These are phyloP conservation scores for Pilaira anomala DNA, from an alignment of 192 early-diverging fungal genomes.

Conservation along the genomic window DNA sequence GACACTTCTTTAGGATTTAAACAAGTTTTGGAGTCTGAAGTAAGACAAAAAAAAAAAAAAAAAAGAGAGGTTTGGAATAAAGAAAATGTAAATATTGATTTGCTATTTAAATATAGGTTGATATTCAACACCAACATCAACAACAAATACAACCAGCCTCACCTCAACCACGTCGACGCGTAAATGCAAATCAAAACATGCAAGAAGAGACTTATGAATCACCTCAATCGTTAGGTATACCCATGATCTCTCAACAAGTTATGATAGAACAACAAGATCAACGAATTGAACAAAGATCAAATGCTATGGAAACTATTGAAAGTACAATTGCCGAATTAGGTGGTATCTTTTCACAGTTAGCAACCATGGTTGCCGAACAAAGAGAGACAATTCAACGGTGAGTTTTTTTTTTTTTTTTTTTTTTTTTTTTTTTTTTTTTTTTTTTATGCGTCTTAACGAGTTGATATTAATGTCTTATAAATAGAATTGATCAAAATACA, in stretches of 20 bases:
- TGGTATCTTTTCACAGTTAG: conserved; percentile 83
- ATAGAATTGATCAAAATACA: conserved; percentile 90
- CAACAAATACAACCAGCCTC: conserved; percentile 48
- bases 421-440: no score
- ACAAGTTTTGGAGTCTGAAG: conserved; percentile 86
- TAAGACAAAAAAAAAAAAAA: no score
- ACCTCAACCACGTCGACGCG: conserved; percentile 44
- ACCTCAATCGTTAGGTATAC: conserved; percentile 44
- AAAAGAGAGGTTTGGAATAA: conserved; percentile 60
- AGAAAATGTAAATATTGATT: conserved; percentile 92
- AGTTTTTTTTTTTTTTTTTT: no score
- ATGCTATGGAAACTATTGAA: conserved; percentile 94
- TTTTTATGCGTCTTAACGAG: not conserved
- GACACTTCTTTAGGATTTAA: conserved; percentile 88
- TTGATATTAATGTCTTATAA: not conserved
- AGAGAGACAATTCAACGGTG: conserved; percentile 78
- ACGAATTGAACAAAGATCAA: conserved; percentile 83
- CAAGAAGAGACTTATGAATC: conserved; percentile 24
- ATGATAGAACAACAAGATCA: conserved; percentile 64
- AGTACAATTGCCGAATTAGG: conserved; percentile 95
- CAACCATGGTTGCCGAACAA: conserved; percentile 81
- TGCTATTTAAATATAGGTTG: conserved; percentile 87
- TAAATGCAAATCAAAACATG: conserved; percentile 7
- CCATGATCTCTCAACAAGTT: conserved; percentile 47
- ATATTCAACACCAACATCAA: conserved; percentile 40